Base-by-base conservation (phyloP, 2,329 filamentous ascomycete genomes). In the Paecilomyces formosus region DNA sequence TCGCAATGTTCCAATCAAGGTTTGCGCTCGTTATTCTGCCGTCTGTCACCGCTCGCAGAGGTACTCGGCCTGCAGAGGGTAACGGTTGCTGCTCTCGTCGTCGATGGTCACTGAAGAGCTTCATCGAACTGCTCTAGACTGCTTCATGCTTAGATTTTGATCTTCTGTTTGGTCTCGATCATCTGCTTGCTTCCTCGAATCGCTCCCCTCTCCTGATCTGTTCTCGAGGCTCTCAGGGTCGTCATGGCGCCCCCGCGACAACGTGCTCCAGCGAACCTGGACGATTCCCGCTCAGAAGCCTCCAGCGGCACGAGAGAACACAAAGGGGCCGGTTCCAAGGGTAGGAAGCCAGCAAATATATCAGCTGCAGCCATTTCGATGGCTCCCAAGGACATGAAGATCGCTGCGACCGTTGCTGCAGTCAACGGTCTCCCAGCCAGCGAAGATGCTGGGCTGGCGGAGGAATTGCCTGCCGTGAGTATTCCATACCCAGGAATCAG, bases 241-340 rank as follows among this genome's bases (percentile, higher is more conserved):
- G 63, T 58, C 61, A 79, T 79, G 77, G 72, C 77, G 60, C 77
- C 78, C 63, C 74, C 77, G 64, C 76, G 77, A 60, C 74, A 76
- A 64, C 76, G 77, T 56, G 69, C 71, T 54, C 62, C 71, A 28
- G 68, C 71, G 22, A 63, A 67, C 57, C 66, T 74, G 54, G 78
- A 80, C 58, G 78, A 80, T 64, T 77, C 76, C 26, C 70, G 77
- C 60, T 79, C 77, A 18, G 78, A 80, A 69, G 73, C 75, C n/a
- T 78, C 77, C 35, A 79, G 74, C 60, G 70, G 73, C 50, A 72
- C 74, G 13, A 73, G 70, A 64, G 74, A 76, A 58, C 67, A 67
- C 53, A 72, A 70, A 56, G 57, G 63, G 8, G 65, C 68, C 7
- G 60, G 67, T 8, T 60, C 63, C 1, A 76, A 73, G 60, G 68